phyloP scores from a whole-genome alignment of 2,329 filamentous ascomycete genomes.

The Calycina marina region DNA sequence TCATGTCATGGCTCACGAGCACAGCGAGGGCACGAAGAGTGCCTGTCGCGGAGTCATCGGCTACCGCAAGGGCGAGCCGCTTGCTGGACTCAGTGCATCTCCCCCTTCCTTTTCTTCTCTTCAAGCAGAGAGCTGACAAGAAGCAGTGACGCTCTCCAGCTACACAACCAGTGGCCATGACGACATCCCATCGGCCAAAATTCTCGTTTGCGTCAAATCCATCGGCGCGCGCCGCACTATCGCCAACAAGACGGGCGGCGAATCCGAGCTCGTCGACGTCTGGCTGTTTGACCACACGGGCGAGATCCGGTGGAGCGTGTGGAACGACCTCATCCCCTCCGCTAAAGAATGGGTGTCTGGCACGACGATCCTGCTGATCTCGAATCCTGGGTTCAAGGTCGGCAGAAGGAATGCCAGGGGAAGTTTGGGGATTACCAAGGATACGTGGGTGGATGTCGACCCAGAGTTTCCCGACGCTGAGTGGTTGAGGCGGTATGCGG shows the following conservation, averaged over 20 bases:
- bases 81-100: constrained; percentile 35
- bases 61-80: constrained; percentile 22
- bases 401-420: constrained; percentile 12
- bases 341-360: constrained; percentile 31
- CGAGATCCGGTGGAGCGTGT: constrained; percentile 37
- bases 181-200: constrained; percentile 29
- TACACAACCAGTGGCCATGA: constrained; percentile 41
- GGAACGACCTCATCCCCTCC: constrained; percentile 33
- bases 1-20: constrained; percentile 37
- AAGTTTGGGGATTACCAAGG: constrained; percentile 23
- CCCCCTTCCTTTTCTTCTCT: too few relatives aligned
- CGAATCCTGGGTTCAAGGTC: constrained; percentile 19
- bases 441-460: constrained; percentile 39
- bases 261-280: constrained; percentile 33
- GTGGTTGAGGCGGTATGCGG: constrained; percentile 36
- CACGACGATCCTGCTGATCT: constrained; percentile 34
- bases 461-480: constrained; percentile 36
- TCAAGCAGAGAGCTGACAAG: too few relatives aligned
- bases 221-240: constrained; percentile 37
- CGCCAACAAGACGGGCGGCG: constrained; percentile 30
- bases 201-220: constrained; percentile 43
- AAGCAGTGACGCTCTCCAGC: constrained; percentile 40
- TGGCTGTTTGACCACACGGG: constrained; percentile 43
- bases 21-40: constrained; percentile 28
- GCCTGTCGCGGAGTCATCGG: constrained; percentile 33